A percentile compares a stretch with the other conserved stretches of the same genome.
Conservation (phyloP, 2,329 filamentous ascomycete genomes). For the Botrytis medusae region DNA sequence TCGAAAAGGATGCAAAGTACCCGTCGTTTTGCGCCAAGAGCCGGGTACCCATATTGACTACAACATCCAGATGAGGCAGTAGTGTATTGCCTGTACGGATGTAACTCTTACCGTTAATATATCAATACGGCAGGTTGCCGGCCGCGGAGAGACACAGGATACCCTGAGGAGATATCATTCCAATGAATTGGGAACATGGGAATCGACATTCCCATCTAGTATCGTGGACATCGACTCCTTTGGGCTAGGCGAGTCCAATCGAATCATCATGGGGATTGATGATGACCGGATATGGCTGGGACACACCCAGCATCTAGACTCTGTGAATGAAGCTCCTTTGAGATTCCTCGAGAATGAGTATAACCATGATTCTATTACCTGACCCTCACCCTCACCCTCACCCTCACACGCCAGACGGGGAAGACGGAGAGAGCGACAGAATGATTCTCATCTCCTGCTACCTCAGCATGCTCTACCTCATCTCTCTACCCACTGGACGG, state of each 20-base stretch:
- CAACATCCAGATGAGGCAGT: slow-evolving; percentile 2
- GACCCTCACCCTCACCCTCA: background rate
- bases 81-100: slow-evolving; percentile 19
- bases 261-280: background rate
- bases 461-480: slow-evolving; percentile 10
- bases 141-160: slow-evolving; percentile 11
- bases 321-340: background rate
- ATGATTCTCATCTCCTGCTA: slow-evolving; percentile 16
- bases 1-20: slow-evolving; percentile 14
- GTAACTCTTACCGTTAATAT: slow-evolving; percentile 22
- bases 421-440: slow-evolving; percentile 7
- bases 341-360: background rate
- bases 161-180: slow-evolving; percentile 6
- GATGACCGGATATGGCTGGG: background rate
- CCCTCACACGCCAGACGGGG: background rate
- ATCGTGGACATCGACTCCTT: background rate
- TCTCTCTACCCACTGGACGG: slow-evolving; percentile 21
- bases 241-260: background rate
- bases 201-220: background rate
- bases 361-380: background rate
- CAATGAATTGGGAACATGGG: slow-evolving; percentile 3
- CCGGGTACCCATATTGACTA: slow-evolving; percentile 22
- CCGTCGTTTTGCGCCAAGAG: slow-evolving; percentile 19
- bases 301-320: background rate
- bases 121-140: slow-evolving; percentile 21